A percentile compares a stretch with the other conserved stretches of the same genome.
These are phyloP conservation scores for Bisporella sp. DNA, from an alignment of 2,329 filamentous ascomycete genomes.

Conservation along the genomic window DNA sequence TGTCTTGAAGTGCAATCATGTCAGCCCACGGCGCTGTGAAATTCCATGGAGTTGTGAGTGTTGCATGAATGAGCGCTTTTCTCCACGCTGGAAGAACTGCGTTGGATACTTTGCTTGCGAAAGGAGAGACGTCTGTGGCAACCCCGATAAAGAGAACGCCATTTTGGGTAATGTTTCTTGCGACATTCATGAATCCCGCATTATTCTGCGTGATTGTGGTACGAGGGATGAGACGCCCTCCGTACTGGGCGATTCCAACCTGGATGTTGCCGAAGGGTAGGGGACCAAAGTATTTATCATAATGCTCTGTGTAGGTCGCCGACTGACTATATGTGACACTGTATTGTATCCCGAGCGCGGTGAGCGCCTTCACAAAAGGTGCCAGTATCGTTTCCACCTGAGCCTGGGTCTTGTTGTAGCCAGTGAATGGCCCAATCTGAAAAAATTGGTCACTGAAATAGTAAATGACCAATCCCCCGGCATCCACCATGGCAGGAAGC, in stretches of 20 bases:
- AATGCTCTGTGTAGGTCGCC: constrained; percentile 20
- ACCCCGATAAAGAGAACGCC: constrained; percentile 27
- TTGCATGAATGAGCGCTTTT: constrained; percentile 26
- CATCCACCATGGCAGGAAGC: constrained; percentile 41
- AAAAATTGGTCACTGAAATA: constrained; percentile 41
- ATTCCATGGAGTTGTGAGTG: constrained; percentile 28
- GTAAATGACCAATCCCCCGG: constrained; percentile 43
- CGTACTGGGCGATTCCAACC: constrained; percentile 29
- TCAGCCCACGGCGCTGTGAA: constrained; percentile 20
- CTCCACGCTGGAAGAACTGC: constrained; percentile 35
- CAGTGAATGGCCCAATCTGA: constrained; percentile 39
- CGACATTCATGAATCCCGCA: constrained; percentile 14
- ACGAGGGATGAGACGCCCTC: constrained; percentile 37
- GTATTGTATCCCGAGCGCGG: constrained; percentile 28
- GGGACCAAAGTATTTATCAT: constrained; percentile 25
- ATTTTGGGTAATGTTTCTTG: constrained; percentile 28
- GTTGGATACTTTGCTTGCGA: constrained; percentile 19
- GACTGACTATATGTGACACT: constrained; percentile 14
- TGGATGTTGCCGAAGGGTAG: constrained; percentile 22
- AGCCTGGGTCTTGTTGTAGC: constrained; percentile 36
- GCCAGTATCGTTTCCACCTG: constrained; percentile 38
- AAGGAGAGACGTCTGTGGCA: constrained; percentile 22
- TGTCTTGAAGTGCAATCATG: constrained; percentile 22
- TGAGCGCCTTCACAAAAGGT: constrained; percentile 37
- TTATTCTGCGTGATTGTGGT: constrained; percentile 24